Evolutionary conservation across 2,329 filamentous ascomycete species (phyloP), one percentile per base, ranked within the genome.

Genomic region (Fusarium papillatum): DNA sequence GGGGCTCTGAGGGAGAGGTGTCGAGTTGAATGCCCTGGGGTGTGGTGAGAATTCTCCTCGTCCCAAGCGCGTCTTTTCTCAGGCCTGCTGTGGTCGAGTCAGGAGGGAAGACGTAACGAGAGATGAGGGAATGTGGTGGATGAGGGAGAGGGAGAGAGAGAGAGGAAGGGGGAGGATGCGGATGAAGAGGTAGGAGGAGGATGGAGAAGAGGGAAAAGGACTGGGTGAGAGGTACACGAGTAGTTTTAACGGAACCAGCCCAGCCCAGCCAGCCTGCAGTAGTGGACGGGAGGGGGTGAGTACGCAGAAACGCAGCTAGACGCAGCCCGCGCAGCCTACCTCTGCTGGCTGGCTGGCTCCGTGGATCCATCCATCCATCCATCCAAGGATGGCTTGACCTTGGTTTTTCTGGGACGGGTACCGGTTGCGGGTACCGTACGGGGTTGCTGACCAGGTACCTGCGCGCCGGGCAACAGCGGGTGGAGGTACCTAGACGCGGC

Each of bases 161-260:
- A 81, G 77, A 82, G 82, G 80, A 82, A 82, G 82, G 82, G 81
- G 83, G 83, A 83, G 83, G 82, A 82, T 79, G 81, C 80, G 80
- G 82, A 79, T 80, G 86, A 87, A 86, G 87, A 76, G 83, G 87
- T 87, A 86, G 86, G 87, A 89, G 85, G 85, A 88, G 86, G 86
- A 88, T 85, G 84, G 84, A 86, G 84, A 84, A 86, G 85, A 86
- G 83, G 86, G 86, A 87, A 87, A 88, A 87, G 87, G 88, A 89
- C 86, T 88, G 87, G 88, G 86, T 86, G 85, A 88, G 86, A 89
- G 80, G 80, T 79, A 69, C 73, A 70, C 71, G 74, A 79, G 79
- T 82, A 82, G 82, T 83, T 84, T 84, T 83, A 83, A 83, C 80
- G 74, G 74, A 78, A 57, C 77, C 70, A 78, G 69, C 68, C 41